A percentile compares a stretch with the other conserved stretches of the same genome.
Evolutionary conservation across 495 filamentous ascomycete genomes (phyloP).

Genomic region (Podospora fimiseda): DNA sequence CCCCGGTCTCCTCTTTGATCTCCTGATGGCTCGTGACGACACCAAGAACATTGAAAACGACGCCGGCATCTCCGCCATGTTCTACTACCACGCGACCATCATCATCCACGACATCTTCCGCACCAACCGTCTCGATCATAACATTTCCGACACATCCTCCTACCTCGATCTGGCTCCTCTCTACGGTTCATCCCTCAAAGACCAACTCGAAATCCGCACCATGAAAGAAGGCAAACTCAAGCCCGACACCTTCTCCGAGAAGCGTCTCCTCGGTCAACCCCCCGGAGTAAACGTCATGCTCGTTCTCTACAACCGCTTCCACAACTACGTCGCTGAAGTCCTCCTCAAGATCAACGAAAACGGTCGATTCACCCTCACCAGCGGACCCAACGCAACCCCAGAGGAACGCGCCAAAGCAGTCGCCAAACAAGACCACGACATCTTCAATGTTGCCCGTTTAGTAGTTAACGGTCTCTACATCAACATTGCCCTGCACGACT

Average conservation of each 20-base stretch:
- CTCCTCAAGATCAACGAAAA: conserved; percentile 67
- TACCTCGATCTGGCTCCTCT: conserved; percentile 76
- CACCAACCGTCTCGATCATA: conserved; percentile 28
- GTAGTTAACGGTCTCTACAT: conserved; percentile 74
- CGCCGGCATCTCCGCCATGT: conserved; percentile 67
- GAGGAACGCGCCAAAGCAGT: conserved; percentile 50
- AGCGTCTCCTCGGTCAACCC: conserved; percentile 65
- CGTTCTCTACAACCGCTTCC: conserved; percentile 65
- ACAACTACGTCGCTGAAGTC: conserved; percentile 61
- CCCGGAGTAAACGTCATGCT: conserved; percentile 66
- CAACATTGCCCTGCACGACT: conserved; percentile 73
- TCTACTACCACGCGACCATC: conserved; percentile 79
- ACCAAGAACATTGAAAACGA: conserved; percentile 58
- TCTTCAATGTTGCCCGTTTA: conserved; percentile 74
- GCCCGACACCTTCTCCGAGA: conserved; percentile 68
- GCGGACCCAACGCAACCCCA: conserved; percentile 26
- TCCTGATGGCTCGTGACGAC: conserved; percentile 53
- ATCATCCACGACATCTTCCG: conserved; percentile 68
- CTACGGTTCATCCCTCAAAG: conserved; percentile 66
- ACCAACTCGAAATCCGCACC: conserved; percentile 63
- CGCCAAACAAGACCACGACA: conserved; percentile 68
- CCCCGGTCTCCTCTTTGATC: conserved; percentile 67
- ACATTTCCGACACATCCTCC: conserved; percentile 53
- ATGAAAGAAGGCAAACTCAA: conserved; percentile 72
- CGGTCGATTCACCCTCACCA: conserved; percentile 58